Evolutionary conservation across 352 stramenopile genomes (phyloP).

Genomic region (Saprolegnia diclina): DNA sequence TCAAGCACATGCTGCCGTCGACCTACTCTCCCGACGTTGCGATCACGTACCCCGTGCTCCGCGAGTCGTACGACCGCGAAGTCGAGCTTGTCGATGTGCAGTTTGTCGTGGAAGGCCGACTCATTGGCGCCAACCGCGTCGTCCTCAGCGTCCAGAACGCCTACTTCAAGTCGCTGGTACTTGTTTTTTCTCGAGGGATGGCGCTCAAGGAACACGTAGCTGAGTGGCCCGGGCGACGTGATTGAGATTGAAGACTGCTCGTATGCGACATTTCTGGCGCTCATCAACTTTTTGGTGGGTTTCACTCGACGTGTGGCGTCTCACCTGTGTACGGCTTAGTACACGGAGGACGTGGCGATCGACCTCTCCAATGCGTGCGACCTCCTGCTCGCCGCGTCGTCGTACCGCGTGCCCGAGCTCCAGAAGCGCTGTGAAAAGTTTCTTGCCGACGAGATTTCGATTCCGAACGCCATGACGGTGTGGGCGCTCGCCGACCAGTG

Average conservation of each 20-base stretch:
- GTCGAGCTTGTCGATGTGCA: constrained; percentile 79
- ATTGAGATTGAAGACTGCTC: constrained; percentile 87
- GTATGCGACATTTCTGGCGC: constrained; percentile 80
- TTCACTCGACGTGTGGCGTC: too few species aligned
- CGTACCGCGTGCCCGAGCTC: constrained; percentile 79
- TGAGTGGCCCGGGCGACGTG: constrained; percentile 61
- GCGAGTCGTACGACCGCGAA: constrained; percentile 22
- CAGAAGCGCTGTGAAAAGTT: constrained; percentile 82
- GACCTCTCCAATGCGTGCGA: constrained; percentile 76
- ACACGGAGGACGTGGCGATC: constrained; percentile 83
- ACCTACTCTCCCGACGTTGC: constrained; percentile 67
- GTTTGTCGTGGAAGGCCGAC: constrained; percentile 81
- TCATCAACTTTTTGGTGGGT: constrained; percentile 80
- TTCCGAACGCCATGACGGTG: constrained; percentile 75
- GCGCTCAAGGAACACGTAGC: constrained; percentile 36
- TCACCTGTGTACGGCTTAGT: too few species aligned
- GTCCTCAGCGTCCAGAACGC: constrained; percentile 86
- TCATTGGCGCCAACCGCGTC: constrained; percentile 85
- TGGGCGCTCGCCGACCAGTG: constrained; percentile 73
- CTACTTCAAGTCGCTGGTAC: constrained; percentile 90
- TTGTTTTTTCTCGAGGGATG: constrained; percentile 2
- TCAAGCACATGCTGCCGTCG: constrained; percentile 76
- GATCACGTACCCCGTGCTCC: constrained; percentile 56
- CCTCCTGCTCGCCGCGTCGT: constrained; percentile 64
- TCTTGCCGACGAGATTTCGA: constrained; percentile 66